Evolutionary conservation across 73 alveolate genomes (phyloP), one percentile per base, ranked within the genome.

Genomic region (Paraurostyla sp.): DNA sequence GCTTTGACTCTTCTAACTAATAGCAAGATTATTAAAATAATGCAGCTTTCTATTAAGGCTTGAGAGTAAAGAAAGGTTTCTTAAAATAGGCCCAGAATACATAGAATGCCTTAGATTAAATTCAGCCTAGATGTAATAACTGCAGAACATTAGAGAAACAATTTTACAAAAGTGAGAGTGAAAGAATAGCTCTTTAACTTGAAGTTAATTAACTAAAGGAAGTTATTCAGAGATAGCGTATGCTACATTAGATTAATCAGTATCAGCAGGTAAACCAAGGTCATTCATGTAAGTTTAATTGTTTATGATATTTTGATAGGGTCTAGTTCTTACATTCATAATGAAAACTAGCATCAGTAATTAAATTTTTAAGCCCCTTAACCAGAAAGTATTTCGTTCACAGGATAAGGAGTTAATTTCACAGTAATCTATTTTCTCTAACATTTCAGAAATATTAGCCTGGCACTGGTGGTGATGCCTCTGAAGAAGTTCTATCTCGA

Each of bases 391-490:
- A 60, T 60, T 60, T 60, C 78, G 13, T 60, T 60, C 32, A 60
- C 78, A 9, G 78, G 78, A 60, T 30, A 60, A 30, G 78, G 50
- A 16, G 23, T 60, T 13, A 60, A 60, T 60, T 60, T 60, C 25
- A 60, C 78, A 27, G 78, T 60, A 60, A 16, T 6, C 32, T 30
- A 18, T 9, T 60, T 30, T 60, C 45, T 16, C 3, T 27, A 60
- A 30, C 13, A 3, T 6, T 27, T 60, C 46, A 75, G 82, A 81
- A 81, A 59, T 81, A 81, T 49, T 51, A 58, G 22, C 82, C 91
- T 42, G 76, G 91, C 4, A 81, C 91, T 35, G 91, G 91, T 0
- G 91, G 76, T 40, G 91, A 59, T 36, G 91, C 83, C 0, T 51
- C 76, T 9, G 82, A 81, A 7, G 91, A 81, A 40, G 83, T 81